A percentile compares a stretch with the other conserved stretches of the same genome.
These are phyloP conservation scores for Amanita muscaria DNA, from an alignment of 768 basidiomycete species.

Conservation along the genomic window DNA sequence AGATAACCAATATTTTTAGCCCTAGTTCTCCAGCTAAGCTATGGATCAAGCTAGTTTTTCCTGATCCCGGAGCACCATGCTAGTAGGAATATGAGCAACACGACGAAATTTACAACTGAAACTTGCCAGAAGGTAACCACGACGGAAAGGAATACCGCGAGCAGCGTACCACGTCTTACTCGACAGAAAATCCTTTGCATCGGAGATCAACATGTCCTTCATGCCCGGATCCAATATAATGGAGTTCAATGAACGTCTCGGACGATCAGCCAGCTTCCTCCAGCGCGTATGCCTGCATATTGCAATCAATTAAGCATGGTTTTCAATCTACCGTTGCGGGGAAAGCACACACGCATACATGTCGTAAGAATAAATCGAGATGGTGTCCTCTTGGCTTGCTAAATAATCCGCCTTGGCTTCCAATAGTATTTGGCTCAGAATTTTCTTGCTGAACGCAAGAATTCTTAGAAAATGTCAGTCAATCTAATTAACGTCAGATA, in stretches of 20 bases:
- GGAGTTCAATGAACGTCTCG: constrained; percentile 57
- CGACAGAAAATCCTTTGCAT: constrained; percentile 61
- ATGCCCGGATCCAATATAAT: constrained; percentile 67
- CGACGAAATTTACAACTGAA: not conserved
- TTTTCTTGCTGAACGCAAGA: constrained; percentile 32
- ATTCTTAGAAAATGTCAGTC: too few relatives aligned
- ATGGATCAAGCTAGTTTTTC: constrained; percentile 65
- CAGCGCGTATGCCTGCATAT: constrained; percentile 30
- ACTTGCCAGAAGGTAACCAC: constrained; percentile 57
- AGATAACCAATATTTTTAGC: constrained; percentile 58
- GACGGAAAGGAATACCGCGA: constrained; percentile 74
- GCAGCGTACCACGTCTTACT: constrained; percentile 67
- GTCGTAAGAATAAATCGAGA: constrained; percentile 46
- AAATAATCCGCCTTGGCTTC: constrained; percentile 46
- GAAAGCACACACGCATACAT: constrained; percentile 20
- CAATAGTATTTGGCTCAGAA: constrained; percentile 44
- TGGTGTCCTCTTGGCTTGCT: constrained; percentile 40
- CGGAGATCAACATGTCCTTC: constrained; percentile 53
- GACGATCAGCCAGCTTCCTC: constrained; percentile 45
- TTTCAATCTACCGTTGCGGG: too few relatives aligned
- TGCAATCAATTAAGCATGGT: too few relatives aligned
- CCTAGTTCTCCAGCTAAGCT: constrained; percentile 61
- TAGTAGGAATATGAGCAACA: constrained; percentile 13
- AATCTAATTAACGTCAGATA: too few relatives aligned
- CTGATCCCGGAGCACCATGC: constrained; percentile 65